These are phyloP conservation scores for Neurospora cerealis DNA, from an alignment of 495 filamentous ascomycete species.

Conservation along the genomic window DNA sequence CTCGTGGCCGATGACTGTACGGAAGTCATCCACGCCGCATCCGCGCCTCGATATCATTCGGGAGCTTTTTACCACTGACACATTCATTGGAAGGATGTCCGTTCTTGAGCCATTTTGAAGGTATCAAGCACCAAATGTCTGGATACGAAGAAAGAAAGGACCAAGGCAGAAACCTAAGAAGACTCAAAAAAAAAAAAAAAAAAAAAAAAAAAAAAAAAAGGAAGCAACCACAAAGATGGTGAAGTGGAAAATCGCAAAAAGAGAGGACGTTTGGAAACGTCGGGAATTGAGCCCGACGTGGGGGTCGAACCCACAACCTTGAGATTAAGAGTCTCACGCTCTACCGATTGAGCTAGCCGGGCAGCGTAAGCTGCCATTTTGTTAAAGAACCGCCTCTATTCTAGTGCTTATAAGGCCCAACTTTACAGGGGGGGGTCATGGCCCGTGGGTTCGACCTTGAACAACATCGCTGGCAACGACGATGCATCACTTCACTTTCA, in stretches of 20 bases:
- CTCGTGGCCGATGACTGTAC: neutral
- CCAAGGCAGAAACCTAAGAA: too few relatives aligned
- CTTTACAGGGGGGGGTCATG: neutral
- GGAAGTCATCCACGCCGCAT: neutral
- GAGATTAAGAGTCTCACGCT: conserved; percentile 63
- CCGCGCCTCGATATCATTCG: neutral
- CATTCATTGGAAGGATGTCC: neutral
- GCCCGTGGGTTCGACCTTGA: neutral
- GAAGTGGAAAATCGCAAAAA: neutral
- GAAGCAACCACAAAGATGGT: neutral
- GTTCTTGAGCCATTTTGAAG: neutral
- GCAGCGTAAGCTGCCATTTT: conserved; percentile 4
- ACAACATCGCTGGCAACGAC: neutral
- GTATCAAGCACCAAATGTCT: neutral
- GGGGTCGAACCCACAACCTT: neutral
- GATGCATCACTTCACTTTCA: neutral
- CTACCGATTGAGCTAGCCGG: conserved; percentile 74
- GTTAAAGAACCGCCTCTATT: neutral
- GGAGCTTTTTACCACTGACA: neutral
- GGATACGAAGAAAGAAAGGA: neutral
- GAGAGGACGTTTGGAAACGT: neutral
- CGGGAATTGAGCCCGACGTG: neutral
- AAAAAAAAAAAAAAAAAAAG: neutral
- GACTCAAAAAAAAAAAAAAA: neutral
- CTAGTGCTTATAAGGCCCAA: neutral